phyloP scores from a whole-genome alignment of 352 stramenopile species.

The Phytophthora crassamura region DNA sequence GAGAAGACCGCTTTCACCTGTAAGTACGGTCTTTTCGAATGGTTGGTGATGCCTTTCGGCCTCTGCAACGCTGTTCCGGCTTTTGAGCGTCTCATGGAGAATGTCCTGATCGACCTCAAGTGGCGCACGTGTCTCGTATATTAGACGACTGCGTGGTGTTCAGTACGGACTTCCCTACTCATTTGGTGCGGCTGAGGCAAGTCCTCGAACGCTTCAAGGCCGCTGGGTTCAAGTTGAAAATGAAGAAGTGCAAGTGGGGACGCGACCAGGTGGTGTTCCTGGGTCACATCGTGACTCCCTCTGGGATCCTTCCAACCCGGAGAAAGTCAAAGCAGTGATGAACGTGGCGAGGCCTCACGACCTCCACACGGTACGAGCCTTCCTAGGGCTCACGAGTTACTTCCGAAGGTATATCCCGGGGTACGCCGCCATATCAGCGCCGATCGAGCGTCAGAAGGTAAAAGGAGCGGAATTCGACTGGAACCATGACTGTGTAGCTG shows the following conservation, averaged over 20 bases:
- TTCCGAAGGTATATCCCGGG: background rate
- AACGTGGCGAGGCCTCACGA: background rate
- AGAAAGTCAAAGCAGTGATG: background rate
- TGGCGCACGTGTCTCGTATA: background rate
- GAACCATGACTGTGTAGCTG: background rate
- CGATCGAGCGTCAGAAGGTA: background rate
- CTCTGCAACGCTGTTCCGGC: background rate
- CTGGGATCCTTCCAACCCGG: background rate
- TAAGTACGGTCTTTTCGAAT: background rate
- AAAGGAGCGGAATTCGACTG: background rate
- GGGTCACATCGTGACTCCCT: background rate
- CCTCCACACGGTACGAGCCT: background rate
- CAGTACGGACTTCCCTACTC: background rate
- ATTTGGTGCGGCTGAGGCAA: background rate
- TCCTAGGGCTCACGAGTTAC: background rate
- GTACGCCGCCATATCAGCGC: background rate
- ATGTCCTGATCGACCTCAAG: background rate
- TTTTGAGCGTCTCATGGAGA: background rate
- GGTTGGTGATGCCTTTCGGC: background rate
- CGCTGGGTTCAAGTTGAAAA: background rate
- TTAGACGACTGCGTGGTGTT: background rate
- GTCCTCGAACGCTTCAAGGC: background rate
- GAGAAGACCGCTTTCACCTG: background rate
- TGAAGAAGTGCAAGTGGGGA: background rate
- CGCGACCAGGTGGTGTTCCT: background rate